phyloP scores from a whole-genome alignment of 495 filamentous ascomycete species.

The Entonaema liquescens region DNA sequence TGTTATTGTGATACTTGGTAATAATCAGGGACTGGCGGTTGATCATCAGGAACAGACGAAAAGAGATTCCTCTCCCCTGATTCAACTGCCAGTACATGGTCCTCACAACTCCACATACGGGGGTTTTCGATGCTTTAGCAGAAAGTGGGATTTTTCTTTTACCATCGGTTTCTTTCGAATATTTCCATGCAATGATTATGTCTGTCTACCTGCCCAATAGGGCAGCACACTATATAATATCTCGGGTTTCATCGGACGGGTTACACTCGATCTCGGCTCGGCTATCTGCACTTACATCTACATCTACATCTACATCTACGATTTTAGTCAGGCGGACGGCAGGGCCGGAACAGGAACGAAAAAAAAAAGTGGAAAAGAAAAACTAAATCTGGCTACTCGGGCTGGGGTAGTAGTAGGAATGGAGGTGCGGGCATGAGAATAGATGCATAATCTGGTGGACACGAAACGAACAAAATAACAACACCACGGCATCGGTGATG shows the following conservation, averaged over 20 bases:
- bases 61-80: neutral
- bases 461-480: constrained; percentile 18
- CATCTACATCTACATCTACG: constrained; percentile 5
- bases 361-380: neutral
- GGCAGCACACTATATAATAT: constrained; percentile 15
- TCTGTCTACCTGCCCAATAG: constrained; percentile 1
- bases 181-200: neutral
- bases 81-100: neutral
- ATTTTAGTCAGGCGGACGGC: neutral
- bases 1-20: neutral
- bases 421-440: constrained; percentile 7
- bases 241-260: constrained; percentile 28
- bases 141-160: neutral
- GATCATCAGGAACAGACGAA: neutral
- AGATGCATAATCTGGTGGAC: constrained; percentile 38
- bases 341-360: neutral
- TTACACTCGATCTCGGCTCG: constrained; percentile 38
- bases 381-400: neutral
- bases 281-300: constrained; percentile 27
- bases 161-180: neutral
- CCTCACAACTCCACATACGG: neutral
- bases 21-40: neutral
- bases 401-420: neutral
- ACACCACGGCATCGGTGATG: constrained; percentile 16
- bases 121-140: neutral